These are phyloP conservation scores for Penicillium simplicissimum DNA, from an alignment of 495 filamentous ascomycete species.

Conservation along the genomic window DNA sequence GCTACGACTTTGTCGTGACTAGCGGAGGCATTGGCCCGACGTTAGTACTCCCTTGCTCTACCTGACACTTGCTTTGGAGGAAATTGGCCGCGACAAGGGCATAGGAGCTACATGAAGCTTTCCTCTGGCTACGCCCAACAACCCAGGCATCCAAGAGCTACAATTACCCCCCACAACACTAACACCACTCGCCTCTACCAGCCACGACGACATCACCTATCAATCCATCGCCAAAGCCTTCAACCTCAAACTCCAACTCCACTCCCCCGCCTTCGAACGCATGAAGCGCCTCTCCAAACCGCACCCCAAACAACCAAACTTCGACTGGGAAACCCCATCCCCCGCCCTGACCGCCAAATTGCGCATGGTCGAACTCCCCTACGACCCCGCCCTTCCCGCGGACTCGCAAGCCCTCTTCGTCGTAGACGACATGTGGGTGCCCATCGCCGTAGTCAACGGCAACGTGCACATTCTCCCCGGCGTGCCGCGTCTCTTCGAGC, in stretches of 20 bases:
- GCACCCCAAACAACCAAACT: slow-evolving; percentile 69
- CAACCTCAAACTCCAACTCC: slow-evolving; percentile 68
- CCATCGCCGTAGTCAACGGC: slow-evolving; percentile 80
- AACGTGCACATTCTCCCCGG: slow-evolving; percentile 94
- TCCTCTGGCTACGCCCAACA: neutral
- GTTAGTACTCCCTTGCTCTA: slow-evolving; percentile 46
- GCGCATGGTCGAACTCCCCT: slow-evolving; percentile 86
- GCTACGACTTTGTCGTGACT: slow-evolving; percentile 93
- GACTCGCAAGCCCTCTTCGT: slow-evolving; percentile 74
- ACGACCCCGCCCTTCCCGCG: slow-evolving; percentile 59
- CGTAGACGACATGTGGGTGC: slow-evolving; percentile 85
- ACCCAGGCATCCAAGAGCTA: neutral
- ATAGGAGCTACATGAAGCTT: neutral
- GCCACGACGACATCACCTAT: slow-evolving; percentile 97
- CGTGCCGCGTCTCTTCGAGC: slow-evolving; percentile 80
- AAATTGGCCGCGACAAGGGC: neutral
- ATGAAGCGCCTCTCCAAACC: slow-evolving; percentile 82
- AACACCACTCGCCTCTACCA: neutral
- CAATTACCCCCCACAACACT: neutral
- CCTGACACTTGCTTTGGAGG: neutral
- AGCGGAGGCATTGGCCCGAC: slow-evolving; percentile 95
- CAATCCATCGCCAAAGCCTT: slow-evolving; percentile 91
- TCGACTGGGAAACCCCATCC: slow-evolving; percentile 83
- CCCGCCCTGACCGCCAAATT: slow-evolving; percentile 75
- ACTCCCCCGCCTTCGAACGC: slow-evolving; percentile 69